Evolutionary conservation across 2,329 filamentous ascomycete species (phyloP), one percentile per base, ranked within the genome.

Genomic region (Coniella lustricola): DNA sequence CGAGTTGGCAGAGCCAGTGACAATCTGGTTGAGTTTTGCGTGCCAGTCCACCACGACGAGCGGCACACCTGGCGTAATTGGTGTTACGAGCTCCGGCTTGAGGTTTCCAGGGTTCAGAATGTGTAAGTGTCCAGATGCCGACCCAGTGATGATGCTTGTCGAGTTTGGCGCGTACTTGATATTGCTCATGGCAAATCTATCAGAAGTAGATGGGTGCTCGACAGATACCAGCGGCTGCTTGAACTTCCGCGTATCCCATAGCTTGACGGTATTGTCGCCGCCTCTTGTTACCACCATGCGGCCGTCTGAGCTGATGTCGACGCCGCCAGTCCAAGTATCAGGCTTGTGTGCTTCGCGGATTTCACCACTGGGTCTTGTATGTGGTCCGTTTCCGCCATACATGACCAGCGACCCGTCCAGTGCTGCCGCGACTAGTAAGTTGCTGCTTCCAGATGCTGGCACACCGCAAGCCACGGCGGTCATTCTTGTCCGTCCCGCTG

Each of bases 211-310:
- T 1, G 79, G 67, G 65, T 95, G 90, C 5, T 83, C 71, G 14
- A 88, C 81, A 1, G 83, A 87, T 41, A 89, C 87, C 13, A 98
- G 77, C 3, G 93, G 89, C 49, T 85, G 76, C 64, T 93, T 97
- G 74, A 98, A 95, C 62, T 96, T 97, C 50, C 93, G 82, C 3
- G 85, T 94, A 64, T 98, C 93, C 93, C 93, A 98, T 2, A 96
- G 75, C 69, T 97, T 97, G 66, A 98, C 91, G 2, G 86, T 77
- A 62, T 94, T 82, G 66, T 98, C 93, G 44, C 90, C 91, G 48
- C 93, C 93, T 57, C 90, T 77, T 1, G 90, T 95, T 7, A 96
- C 85, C 3, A 97, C 81, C 70, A 96, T 84, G 50, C 91, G 80
- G 9, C 93, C 93, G 64, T 97, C 93, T 0, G 83, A 74, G 56